Conservation (phyloP, 1,284 basidiomycete species). For the Rhodotorula sp. region DNA sequence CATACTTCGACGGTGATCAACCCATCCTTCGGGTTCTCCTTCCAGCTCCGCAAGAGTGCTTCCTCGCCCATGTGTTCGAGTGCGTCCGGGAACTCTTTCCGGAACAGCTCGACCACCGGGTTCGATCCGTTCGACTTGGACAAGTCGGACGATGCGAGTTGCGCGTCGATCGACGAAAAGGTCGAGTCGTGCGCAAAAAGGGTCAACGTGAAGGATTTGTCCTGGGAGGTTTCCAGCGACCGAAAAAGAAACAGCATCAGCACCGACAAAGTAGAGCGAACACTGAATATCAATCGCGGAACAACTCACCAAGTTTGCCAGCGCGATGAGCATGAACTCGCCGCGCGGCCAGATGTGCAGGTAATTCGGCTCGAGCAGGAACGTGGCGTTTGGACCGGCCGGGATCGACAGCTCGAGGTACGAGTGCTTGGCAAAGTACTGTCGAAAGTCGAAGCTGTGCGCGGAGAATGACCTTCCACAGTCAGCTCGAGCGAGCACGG, state of each 20-base stretch:
- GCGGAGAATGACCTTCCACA: slow-evolving; percentile 53
- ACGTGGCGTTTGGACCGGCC: slow-evolving; percentile 65
- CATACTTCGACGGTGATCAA: slow-evolving; percentile 86
- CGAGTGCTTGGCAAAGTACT: slow-evolving; percentile 90
- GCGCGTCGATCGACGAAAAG: slow-evolving; percentile 56
- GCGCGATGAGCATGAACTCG: slow-evolving; percentile 97
- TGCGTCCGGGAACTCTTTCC: slow-evolving; percentile 80
- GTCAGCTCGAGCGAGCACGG: background rate
- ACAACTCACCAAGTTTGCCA: slow-evolving; percentile 81
- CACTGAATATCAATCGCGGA: no score
- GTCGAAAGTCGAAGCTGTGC: slow-evolving; percentile 86
- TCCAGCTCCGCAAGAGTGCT: slow-evolving; percentile 70
- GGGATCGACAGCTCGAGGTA: slow-evolving; percentile 97
- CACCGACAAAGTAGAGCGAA: slow-evolving; percentile 23
- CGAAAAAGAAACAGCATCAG: background rate
- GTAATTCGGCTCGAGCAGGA: slow-evolving; percentile 86
- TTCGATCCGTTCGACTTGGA: background rate
- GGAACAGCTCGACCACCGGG: slow-evolving; percentile 64
- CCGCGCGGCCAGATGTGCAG: slow-evolving; percentile 99
- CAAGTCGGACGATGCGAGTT: slow-evolving; percentile 8
- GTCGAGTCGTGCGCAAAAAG: slow-evolving; percentile 82
- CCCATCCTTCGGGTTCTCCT: slow-evolving; percentile 77
- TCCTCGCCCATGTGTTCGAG: slow-evolving; percentile 77
- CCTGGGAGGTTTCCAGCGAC: slow-evolving; percentile 53
- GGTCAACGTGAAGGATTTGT: slow-evolving; percentile 71